Evolutionary conservation across 2,329 filamentous ascomycete genomes (phyloP).

Genomic region (Thielaviopsis musarum): DNA sequence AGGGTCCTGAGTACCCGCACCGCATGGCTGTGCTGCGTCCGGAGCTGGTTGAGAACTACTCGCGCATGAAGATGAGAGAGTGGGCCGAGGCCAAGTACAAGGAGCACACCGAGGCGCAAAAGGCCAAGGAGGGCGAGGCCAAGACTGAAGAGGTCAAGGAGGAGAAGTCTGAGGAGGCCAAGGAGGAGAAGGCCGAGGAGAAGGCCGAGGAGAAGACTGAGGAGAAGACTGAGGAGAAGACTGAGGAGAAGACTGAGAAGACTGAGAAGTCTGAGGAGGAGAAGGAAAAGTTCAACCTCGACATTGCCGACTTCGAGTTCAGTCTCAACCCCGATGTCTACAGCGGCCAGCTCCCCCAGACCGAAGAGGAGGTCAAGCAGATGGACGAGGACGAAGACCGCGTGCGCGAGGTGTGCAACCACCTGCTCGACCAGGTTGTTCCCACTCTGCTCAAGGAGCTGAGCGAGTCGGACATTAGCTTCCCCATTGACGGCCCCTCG

Average conservation of each 20-base stretch:
- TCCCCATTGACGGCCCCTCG: constrained; percentile 96
- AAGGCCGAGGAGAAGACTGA: constrained; percentile 12
- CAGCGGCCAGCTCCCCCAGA: constrained; percentile 80
- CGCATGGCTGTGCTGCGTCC: constrained; percentile 87
- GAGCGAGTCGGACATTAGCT: constrained; percentile 82
- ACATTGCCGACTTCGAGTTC: constrained; percentile 75
- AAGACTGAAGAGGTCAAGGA: constrained; percentile 18
- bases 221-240: constrained; percentile 14
- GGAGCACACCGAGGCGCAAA: constrained; percentile 20
- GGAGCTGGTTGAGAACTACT: constrained; percentile 77
- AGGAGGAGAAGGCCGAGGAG: constrained; percentile 13
- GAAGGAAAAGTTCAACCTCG: constrained; percentile 36
- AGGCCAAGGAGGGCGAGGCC: constrained; percentile 17
- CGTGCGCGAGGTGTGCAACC: constrained; percentile 68
- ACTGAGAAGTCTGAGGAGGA: constrained; percentile 16
- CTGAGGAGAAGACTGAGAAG: constrained; percentile 21
- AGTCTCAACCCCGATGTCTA: constrained; percentile 89
- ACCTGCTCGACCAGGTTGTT: constrained; percentile 59
- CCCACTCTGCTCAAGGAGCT: constrained; percentile 78
- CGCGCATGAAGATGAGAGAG: constrained; percentile 70
- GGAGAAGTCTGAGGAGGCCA: constrained; percentile 19
- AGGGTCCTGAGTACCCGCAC: constrained; percentile 65
- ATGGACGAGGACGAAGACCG: constrained; percentile 73
- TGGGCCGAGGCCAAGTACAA: constrained; percentile 59
- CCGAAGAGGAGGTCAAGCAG: constrained; percentile 73